phyloP scores from a whole-genome alignment of 176 grass and related monocot species.

The Zoysia pacifica region DNA sequence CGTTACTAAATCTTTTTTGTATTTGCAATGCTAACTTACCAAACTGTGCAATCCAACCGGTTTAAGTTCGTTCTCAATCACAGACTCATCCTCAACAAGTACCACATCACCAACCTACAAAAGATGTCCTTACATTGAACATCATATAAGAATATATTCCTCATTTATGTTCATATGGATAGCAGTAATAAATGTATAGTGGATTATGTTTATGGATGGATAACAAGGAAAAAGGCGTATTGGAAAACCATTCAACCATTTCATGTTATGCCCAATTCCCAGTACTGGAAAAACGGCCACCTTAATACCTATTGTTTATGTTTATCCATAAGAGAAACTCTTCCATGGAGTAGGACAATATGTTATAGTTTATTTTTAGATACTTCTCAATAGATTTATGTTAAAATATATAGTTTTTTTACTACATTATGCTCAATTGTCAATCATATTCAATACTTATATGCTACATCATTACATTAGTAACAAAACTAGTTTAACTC shows the following conservation, averaged over 20 bases:
- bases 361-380: not conserved
- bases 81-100: constrained; percentile 88
- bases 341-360: too few relatives aligned
- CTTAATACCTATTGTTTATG: too few relatives aligned
- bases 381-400: not conserved
- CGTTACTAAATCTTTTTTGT: not conserved
- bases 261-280: not conserved
- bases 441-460: constrained; percentile 1
- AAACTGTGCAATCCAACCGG: constrained; percentile 67
- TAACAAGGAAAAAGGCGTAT: not conserved
- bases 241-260: not conserved
- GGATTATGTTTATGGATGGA: not conserved
- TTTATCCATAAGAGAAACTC: too few relatives aligned
- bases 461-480: not conserved
- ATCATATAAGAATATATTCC: constrained; percentile 17
- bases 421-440: not conserved
- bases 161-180: constrained; percentile 24
- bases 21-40: constrained; percentile 48
- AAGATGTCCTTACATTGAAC: constrained; percentile 25
- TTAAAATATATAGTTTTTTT: not conserved
- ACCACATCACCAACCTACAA: constrained; percentile 94
- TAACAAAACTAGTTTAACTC: not conserved
- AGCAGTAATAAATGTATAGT: constrained; percentile 19
- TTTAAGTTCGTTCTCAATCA: constrained; percentile 76
- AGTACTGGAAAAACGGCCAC: too few relatives aligned